Evolutionary conservation across 108 stramenopile species (phyloP).

Genomic region (Fragilariopsis cylindrus): DNA sequence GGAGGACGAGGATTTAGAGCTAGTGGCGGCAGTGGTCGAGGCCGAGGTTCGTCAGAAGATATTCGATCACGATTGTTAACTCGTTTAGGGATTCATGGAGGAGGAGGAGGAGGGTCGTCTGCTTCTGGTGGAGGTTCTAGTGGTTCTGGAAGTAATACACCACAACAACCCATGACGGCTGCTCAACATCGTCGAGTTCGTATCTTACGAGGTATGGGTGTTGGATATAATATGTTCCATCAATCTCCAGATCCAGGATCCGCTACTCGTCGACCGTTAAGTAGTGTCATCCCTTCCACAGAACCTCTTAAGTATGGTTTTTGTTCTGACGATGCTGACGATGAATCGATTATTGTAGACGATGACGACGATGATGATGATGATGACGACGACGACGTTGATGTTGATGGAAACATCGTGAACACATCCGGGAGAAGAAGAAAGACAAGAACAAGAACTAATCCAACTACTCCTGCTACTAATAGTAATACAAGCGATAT

Average conservation of each 20-base stretch:
- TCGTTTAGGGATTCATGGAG: slow-evolving; percentile 54
- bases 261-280: slow-evolving; percentile 44
- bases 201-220: slow-evolving; percentile 66
- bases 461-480: background rate
- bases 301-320: slow-evolving; percentile 45
- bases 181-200: slow-evolving; percentile 59
- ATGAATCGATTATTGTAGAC: background rate
- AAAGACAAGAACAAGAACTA: background rate
- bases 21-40: background rate
- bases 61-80: slow-evolving; percentile 58
- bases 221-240: slow-evolving; percentile 44
- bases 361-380: slow-evolving; percentile 4
- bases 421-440: background rate
- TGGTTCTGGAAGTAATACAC: background rate
- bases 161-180: slow-evolving; percentile 48
- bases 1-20: background rate
- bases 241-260: slow-evolving; percentile 58
- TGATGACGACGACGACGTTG: background rate
- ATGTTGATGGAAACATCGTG: background rate
- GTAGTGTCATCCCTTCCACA: slow-evolving; percentile 43
- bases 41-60: slow-evolving; percentile 26
- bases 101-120: slow-evolving; percentile 3
- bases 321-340: background rate
- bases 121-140: background rate
- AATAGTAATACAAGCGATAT: background rate